Percentiles rank a stretch among this genome's conserved stretches.
phyloP scores from a whole-genome alignment of 768 basidiomycete genomes.

The Udeniomyces megalosporus region DNA sequence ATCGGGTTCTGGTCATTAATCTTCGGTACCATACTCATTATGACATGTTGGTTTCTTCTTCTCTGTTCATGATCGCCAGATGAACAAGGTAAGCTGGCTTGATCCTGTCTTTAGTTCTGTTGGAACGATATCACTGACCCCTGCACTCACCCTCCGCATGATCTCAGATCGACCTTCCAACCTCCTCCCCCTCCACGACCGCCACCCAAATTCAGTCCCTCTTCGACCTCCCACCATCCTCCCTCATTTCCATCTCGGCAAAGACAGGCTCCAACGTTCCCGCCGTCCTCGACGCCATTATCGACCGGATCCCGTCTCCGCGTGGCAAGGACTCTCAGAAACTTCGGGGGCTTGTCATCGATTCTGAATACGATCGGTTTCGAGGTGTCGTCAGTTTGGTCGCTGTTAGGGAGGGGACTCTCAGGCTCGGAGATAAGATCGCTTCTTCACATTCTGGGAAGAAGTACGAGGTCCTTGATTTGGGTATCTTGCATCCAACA shows the following conservation, averaged over 20 bases:
- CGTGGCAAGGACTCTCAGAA: slow-evolving; percentile 31
- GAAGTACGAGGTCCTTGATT: slow-evolving; percentile 71
- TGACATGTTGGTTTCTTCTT: no score
- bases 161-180: slow-evolving; percentile 80
- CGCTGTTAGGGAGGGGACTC: slow-evolving; percentile 57
- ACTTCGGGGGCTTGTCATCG: slow-evolving; percentile 77
- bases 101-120: no score
- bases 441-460: slow-evolving; percentile 67
- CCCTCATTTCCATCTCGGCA: slow-evolving; percentile 69
- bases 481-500: slow-evolving; percentile 81
- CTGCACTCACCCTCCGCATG: neutral
- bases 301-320: slow-evolving; percentile 74
- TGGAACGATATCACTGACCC: no score
- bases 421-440: slow-evolving; percentile 83
- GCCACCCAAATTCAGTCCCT: slow-evolving; percentile 64
- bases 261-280: slow-evolving; percentile 81
- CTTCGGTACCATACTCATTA: neutral
- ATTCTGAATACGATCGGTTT: slow-evolving; percentile 91
- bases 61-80: neutral
- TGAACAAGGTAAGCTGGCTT: no score
- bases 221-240: slow-evolving; percentile 58
- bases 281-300: slow-evolving; percentile 56
- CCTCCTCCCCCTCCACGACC: slow-evolving; percentile 66
- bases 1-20: slow-evolving; percentile 29
- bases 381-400: slow-evolving; percentile 89